phyloP scores from a whole-genome alignment of 345 rosid genomes.

The Angophora floribunda region DNA sequence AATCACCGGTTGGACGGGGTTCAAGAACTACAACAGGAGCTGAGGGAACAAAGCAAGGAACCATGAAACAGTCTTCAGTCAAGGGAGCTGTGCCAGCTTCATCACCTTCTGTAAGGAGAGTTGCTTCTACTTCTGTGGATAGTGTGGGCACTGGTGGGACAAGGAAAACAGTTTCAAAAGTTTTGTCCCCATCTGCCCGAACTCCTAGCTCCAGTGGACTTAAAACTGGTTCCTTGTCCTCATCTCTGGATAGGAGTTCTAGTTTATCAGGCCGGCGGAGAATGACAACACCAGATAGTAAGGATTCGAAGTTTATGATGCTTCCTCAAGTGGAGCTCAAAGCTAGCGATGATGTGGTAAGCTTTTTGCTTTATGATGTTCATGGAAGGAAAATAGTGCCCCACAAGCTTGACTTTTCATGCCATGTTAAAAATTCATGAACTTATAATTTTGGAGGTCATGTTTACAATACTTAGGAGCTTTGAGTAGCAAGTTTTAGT shows the following conservation, averaged over 20 bases:
- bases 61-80: slow-evolving; percentile 29
- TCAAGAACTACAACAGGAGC: slow-evolving; percentile 43
- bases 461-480: background rate
- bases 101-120: slow-evolving; percentile 43
- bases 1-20: slow-evolving; percentile 38
- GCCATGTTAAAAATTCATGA: background rate
- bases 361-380: slow-evolving; percentile 1
- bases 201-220: slow-evolving; percentile 64
- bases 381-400: background rate
- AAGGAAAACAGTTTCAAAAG: slow-evolving; percentile 46
- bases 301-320: slow-evolving; percentile 67
- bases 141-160: slow-evolving; percentile 48
- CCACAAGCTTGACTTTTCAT: background rate
- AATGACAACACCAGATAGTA: slow-evolving; percentile 54
- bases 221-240: slow-evolving; percentile 48
- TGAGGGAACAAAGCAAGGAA: slow-evolving; percentile 32
- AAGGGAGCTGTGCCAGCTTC: slow-evolving; percentile 39
- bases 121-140: slow-evolving; percentile 51
- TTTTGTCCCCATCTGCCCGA: slow-evolving; percentile 52
- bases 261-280: slow-evolving; percentile 61
- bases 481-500: background rate
- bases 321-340: slow-evolving; percentile 93
- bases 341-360: slow-evolving; percentile 94
- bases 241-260: slow-evolving; percentile 59
- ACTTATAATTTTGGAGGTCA: background rate